Conservation (phyloP, 768 basidiomycete species). For the Auricularia heimuer region DNA sequence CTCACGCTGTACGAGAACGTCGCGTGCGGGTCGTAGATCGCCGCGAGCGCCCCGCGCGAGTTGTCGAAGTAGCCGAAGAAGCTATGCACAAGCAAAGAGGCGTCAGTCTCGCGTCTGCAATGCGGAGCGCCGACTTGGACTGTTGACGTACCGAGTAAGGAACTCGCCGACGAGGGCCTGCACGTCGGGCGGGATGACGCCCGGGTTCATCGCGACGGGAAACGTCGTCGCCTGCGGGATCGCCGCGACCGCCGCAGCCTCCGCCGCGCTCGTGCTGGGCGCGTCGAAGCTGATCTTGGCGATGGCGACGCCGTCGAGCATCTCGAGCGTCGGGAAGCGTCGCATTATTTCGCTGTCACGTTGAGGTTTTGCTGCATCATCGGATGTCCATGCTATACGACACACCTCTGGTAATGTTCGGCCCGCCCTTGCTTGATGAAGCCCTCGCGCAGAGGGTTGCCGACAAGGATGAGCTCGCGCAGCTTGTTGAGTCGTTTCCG, state of each 20-base stretch:
- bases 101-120: conserved; percentile 8
- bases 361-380: background rate
- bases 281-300: conserved; percentile 72
- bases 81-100: conserved; percentile 26
- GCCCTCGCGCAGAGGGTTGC: conserved; percentile 62
- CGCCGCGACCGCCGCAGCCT: conserved; percentile 22
- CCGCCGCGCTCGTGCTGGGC: conserved; percentile 33
- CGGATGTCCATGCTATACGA: conserved; percentile 4
- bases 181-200: conserved; percentile 41
- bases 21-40: conserved; percentile 75
- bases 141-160: conserved; percentile 51
- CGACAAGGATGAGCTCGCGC: conserved; percentile 62
- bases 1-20: conserved; percentile 88
- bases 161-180: conserved; percentile 67
- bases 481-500: conserved; percentile 52
- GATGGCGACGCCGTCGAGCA: conserved; percentile 77
- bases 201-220: conserved; percentile 54
- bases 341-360: conserved; percentile 60
- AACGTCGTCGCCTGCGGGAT: conserved; percentile 60
- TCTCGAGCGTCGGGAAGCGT: conserved; percentile 71
- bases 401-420: conserved; percentile 62
- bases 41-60: conserved; percentile 52
- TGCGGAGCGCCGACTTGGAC: conserved; percentile 5
- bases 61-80: conserved; percentile 82
- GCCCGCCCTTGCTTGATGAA: conserved; percentile 47